A percentile compares a stretch with the other conserved stretches of the same genome.
Conservation (phyloP, 2,329 filamentous ascomycete genomes). For the Trichoderma pleuroti region DNA sequence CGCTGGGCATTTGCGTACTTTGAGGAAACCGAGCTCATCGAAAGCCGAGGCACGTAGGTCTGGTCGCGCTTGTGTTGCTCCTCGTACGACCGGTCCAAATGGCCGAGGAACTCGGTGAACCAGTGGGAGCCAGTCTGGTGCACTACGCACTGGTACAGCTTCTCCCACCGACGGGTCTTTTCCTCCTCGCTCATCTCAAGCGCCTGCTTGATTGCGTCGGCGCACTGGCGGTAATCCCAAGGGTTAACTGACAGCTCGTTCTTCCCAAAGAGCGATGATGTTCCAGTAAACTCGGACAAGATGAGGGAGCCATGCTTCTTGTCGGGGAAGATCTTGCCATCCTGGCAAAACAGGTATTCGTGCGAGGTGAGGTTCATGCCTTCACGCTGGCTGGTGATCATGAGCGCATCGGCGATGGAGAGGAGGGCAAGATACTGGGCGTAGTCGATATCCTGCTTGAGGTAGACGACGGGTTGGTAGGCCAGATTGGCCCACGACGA, state of each 20-base stretch:
- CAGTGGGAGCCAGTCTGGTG: conserved; percentile 82
- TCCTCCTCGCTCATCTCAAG: conserved; percentile 76
- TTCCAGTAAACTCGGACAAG: conserved; percentile 91
- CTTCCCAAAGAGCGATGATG: conserved; percentile 76
- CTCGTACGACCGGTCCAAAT: conserved; percentile 71
- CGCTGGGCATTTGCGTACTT: conserved; percentile 64
- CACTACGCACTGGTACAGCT: conserved; percentile 69
- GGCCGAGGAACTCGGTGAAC: conserved; percentile 71
- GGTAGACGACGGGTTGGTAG: conserved; percentile 87
- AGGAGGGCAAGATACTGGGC: conserved; percentile 89
- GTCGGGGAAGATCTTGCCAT: conserved; percentile 64
- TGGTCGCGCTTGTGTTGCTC: conserved; percentile 83
- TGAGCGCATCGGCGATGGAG: conserved; percentile 83
- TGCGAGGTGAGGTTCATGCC: conserved; percentile 97
- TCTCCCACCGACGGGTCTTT: conserved; percentile 69
- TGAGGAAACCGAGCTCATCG: conserved; percentile 59
- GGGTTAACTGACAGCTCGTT: conserved; percentile 86
- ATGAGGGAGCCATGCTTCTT: conserved; percentile 88
- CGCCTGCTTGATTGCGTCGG: conserved; percentile 78
- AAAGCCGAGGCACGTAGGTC: conserved; percentile 80
- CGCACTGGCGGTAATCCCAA: conserved; percentile 89
- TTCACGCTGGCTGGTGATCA: conserved; percentile 93
- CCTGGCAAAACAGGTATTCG: conserved; percentile 90
- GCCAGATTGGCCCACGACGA: conserved; percentile 85
- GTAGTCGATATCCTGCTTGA: conserved; percentile 93